phyloP scores from a whole-genome alignment of 345 rosid genomes.

The Jatropha curcas region DNA sequence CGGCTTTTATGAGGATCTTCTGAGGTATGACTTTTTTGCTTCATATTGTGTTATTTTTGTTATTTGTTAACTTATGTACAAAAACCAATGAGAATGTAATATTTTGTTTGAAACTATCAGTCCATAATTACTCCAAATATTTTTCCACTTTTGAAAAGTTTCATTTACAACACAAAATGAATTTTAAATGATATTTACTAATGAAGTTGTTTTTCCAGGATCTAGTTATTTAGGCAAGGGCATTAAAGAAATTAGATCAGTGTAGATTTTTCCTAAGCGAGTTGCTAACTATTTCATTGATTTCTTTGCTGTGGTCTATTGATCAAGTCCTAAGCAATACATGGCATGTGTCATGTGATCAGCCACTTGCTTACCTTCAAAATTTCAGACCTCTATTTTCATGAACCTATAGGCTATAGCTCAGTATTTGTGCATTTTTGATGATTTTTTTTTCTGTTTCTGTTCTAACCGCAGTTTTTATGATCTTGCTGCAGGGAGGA shows the following conservation, averaged over 20 bases:
- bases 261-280: background rate
- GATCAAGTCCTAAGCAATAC: background rate
- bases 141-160: too few relatives aligned
- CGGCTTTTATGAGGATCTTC: conserved; percentile 81
- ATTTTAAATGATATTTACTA: background rate
- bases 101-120: too few relatives aligned
- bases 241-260: background rate
- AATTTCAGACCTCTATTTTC: background rate
- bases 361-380: background rate
- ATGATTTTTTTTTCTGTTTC: background rate
- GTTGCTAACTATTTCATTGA: background rate
- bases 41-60: background rate
- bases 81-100: too few relatives aligned
- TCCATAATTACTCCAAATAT: background rate
- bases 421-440: conserved; percentile 2
- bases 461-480: conserved; percentile 2
- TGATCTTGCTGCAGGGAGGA: conserved; percentile 60
- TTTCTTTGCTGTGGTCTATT: background rate
- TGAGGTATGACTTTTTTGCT: conserved; percentile 48
- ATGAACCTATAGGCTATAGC: background rate
- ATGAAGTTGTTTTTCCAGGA: conserved; percentile 5
- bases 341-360: background rate
- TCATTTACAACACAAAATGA: background rate
- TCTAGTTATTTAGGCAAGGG: background rate
- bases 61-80: background rate